Evolutionary conservation across 257 asterid genomes (phyloP), one percentile per base, ranked within the genome.

Genomic region (Solanum sparsipilum): DNA sequence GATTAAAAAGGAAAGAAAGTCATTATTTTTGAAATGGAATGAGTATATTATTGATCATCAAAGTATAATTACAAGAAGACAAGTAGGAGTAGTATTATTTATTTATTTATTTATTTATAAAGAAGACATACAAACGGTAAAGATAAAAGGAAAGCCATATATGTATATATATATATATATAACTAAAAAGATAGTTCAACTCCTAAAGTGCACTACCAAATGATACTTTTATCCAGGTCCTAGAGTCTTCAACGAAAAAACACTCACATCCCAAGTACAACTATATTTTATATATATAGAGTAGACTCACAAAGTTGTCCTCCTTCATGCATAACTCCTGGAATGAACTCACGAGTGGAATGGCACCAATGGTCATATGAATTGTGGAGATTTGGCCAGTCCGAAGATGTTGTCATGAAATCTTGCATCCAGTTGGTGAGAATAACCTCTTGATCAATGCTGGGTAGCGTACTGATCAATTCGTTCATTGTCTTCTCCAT

Each of bases 361-460:
- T 88, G 85, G 32, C 90, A 88, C 90, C 92, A 90, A 15, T 70
- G 86, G 23, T 86, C 89, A n/a, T 88, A 90, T 35, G 89, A 65
- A 15, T 36, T 76, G 29, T 86, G 92, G 8, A 90, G 92, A 83
- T 88, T 90, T 2, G 92, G 92, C 92, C 92, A 90, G 86, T 90
- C 90, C 0, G 90, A 90, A 25, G 90, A 41, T 65, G 87, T 60
- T 23, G 72, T 38, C 9, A 89, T 86, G 85, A 86, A 90, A 36
- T 90, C 88, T 75, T 88, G 90, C 18, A 90, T 48, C 92, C 92
- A 90, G 25, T 88, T 90, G 5, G 86, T 86, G 48, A 88, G 92
- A 41, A 90, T 88, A 13, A 83, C 74, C 85, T 90, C 89, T 74
- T 90, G 90, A 67, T 88, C 90, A 11, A 86, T 23, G 8, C 82